Evolutionary conservation across 495 filamentous ascomycete genomes (phyloP).

Genomic region (Daldinia childiae): DNA sequence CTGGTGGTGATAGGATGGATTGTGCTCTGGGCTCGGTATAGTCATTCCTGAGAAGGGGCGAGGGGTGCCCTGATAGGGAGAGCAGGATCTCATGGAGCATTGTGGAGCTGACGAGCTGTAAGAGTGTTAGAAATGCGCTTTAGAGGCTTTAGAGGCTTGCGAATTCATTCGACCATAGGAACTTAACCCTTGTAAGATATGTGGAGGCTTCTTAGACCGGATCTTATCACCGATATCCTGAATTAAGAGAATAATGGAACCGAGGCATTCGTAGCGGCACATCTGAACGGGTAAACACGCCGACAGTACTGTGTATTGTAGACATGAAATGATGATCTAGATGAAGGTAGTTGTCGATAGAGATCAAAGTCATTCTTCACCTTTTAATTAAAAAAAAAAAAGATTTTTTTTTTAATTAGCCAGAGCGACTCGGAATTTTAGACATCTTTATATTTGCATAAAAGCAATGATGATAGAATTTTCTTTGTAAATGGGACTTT

Average conservation of each 20-base stretch:
- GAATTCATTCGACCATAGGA: conserved; percentile 10
- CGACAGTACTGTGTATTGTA: neutral
- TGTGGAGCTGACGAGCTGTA: conserved; percentile 42
- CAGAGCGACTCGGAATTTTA: neutral
- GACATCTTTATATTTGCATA: conserved; percentile 5
- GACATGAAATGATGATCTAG: neutral
- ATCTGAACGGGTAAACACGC: conserved; percentile 31
- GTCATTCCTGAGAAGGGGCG: conserved; percentile 74
- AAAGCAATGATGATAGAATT: neutral
- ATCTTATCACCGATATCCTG: conserved; percentile 53
- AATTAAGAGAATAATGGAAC: conserved; percentile 56
- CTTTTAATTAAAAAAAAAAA: neutral
- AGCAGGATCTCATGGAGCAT: conserved; percentile 99
- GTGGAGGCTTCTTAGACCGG: conserved; percentile 44
- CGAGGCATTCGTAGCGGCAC: conserved; percentile 62
- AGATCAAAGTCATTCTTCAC: neutral
- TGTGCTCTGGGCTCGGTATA: conserved; percentile 50
- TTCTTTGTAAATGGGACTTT: neutral
- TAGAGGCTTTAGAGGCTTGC: conserved; percentile 7
- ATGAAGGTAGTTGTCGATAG: neutral
- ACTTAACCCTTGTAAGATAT: conserved; percentile 44
- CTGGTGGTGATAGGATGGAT: conserved; percentile 72
- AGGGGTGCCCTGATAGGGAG: conserved; percentile 91
- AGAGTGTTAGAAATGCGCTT: conserved; percentile 16
- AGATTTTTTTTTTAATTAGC: neutral